A percentile compares a stretch with the other conserved stretches of the same genome.
Conservation (phyloP, 257 asterid species). For the Ilex asprella region DNA sequence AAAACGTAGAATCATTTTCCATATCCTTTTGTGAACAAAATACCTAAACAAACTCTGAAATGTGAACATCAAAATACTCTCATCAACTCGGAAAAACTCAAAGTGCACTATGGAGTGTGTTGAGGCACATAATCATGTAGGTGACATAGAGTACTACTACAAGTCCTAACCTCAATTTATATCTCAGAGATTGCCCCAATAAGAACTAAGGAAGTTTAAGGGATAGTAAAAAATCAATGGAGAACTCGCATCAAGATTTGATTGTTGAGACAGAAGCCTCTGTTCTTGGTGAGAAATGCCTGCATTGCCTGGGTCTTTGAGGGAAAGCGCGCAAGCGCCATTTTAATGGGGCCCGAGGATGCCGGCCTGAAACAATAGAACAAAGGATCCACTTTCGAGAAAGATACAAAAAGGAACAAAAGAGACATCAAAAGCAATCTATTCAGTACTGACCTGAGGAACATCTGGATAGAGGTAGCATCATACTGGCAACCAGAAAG, state of each 20-base stretch:
- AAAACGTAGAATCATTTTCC: too few relatives aligned
- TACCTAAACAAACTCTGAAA: too few relatives aligned
- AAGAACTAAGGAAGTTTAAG: conserved; percentile 31
- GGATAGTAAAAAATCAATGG: conserved; percentile 48
- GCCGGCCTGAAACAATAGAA: conserved; percentile 34
- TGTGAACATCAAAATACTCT: too few relatives aligned
- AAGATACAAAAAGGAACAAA: neutral
- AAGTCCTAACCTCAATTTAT: too few relatives aligned
- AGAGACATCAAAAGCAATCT: neutral
- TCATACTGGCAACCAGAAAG: conserved; percentile 71
- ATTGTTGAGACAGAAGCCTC: conserved; percentile 60
- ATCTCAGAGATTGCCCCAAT: too few relatives aligned
- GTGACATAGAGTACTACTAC: too few relatives aligned
- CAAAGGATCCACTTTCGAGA: conserved; percentile 4
- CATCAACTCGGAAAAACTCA: too few relatives aligned
- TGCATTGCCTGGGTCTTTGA: conserved; percentile 65
- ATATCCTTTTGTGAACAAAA: too few relatives aligned
- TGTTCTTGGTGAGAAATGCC: conserved; percentile 65
- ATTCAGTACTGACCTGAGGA: conserved; percentile 31
- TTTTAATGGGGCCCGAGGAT: conserved; percentile 25
- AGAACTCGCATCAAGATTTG: conserved; percentile 62
- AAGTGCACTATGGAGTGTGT: too few relatives aligned
- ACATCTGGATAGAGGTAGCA: conserved; percentile 40
- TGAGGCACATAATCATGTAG: too few relatives aligned
- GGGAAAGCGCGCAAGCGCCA: conserved; percentile 60